A percentile compares a stretch with the other conserved stretches of the same genome.
phyloP scores from a whole-genome alignment of 495 filamentous ascomycete species.

The Aspergillus campestris region DNA sequence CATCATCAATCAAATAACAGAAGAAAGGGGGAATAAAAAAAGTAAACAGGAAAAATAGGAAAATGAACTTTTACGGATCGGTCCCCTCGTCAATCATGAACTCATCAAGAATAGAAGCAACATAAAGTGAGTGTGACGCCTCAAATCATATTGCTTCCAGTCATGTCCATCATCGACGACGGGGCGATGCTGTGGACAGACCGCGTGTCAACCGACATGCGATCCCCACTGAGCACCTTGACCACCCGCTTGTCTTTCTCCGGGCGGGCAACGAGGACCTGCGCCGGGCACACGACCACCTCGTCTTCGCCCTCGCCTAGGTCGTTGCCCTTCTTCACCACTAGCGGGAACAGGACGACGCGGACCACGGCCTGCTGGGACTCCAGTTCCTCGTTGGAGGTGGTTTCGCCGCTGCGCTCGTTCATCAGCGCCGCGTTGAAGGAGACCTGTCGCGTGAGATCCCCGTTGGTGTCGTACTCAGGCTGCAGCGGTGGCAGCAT shows the following conservation, averaged over 20 bases:
- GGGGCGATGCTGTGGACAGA: conserved; percentile 41
- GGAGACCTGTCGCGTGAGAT: conserved; percentile 67
- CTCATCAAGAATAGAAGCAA: background rate
- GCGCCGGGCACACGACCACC: conserved; percentile 86
- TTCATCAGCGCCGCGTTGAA: conserved; percentile 94
- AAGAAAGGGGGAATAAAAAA: conserved; percentile 5
- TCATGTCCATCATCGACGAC: conserved; percentile 39
- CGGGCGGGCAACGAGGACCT: conserved; percentile 64
- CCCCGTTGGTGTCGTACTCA: conserved; percentile 87
- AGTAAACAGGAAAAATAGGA: conserved; percentile 3
- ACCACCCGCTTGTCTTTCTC: conserved; percentile 37
- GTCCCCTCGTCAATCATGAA: too few species aligned
- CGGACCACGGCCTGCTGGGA: conserved; percentile 66
- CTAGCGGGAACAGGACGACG: conserved; percentile 86
- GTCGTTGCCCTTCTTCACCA: conserved; percentile 91
- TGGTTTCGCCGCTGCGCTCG: conserved; percentile 65
- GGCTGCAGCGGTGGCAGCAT: conserved; percentile 96
- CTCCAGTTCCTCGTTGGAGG: conserved; percentile 70
- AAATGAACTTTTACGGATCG: background rate
- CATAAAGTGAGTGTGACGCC: conserved; percentile 31
- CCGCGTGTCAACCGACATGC: conserved; percentile 33
- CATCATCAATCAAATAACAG: conserved; percentile 14
- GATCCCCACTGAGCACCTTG: conserved; percentile 35
- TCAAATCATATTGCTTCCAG: conserved; percentile 38
- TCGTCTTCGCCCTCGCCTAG: conserved; percentile 76